phyloP scores from a whole-genome alignment of 169 alveolate genomes.

The Babesia sp. region DNA sequence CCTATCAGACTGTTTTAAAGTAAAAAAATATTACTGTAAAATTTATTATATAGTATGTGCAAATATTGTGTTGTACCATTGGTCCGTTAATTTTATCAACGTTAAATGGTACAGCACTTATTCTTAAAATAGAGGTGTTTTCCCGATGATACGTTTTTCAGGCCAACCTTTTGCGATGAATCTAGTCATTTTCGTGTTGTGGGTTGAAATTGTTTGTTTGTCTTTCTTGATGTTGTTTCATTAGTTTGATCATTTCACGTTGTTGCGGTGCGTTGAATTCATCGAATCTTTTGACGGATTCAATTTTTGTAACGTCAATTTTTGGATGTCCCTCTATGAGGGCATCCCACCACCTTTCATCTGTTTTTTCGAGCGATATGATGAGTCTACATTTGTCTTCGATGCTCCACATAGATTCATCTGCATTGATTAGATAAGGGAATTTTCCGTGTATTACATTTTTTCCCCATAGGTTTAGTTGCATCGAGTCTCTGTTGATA shows the following conservation, averaged over 20 bases:
- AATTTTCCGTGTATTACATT: conserved; percentile 26
- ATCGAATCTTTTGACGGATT: conserved; percentile 72
- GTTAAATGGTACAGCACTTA: too few relatives aligned
- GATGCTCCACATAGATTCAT: conserved; percentile 74
- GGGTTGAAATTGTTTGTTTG: not conserved
- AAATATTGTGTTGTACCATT: too few relatives aligned
- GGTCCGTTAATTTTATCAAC: too few relatives aligned
- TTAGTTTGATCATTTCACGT: conserved; percentile 69
- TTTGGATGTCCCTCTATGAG: conserved; percentile 76
- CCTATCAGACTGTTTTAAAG: too few relatives aligned
- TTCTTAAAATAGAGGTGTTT: too few relatives aligned
- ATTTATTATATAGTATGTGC: too few relatives aligned
- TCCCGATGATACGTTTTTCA: too few relatives aligned
- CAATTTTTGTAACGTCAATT: conserved; percentile 75
- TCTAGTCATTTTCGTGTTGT: too few relatives aligned
- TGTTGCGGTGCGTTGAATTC: conserved; percentile 76
- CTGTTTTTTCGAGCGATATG: conserved; percentile 70
- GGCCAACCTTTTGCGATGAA: too few relatives aligned
- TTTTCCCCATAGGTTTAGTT: conserved; percentile 15
- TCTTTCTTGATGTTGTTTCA: conserved; percentile 63
- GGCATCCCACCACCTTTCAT: conserved; percentile 80
- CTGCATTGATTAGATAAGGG: conserved; percentile 49
- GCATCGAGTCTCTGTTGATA: conserved; percentile 3
- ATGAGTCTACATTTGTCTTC: conserved; percentile 72
- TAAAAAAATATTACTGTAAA: too few relatives aligned